A percentile compares a stretch with the other conserved stretches of the same genome.
Evolutionary conservation across 139 green algal species (phyloP).

Genomic region (Dunaliella primolecta): DNA sequence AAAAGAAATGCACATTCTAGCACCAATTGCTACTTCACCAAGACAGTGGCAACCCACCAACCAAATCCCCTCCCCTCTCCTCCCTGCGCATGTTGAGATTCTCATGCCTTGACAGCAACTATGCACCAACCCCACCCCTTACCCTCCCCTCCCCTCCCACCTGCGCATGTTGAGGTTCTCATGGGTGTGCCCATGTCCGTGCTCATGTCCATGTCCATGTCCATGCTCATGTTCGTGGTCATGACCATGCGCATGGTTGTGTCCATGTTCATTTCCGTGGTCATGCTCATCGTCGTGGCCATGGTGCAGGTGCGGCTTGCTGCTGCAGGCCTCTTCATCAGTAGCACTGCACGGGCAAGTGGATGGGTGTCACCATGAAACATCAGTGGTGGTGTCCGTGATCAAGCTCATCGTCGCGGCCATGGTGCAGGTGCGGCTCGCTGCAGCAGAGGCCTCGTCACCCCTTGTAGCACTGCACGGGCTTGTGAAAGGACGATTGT

Average conservation of each 20-base stretch:
- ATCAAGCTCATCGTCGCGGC: constrained; percentile 17
- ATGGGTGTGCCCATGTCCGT: constrained; percentile 12
- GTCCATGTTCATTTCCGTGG: neutral
- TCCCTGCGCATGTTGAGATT: neutral
- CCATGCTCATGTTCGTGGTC: constrained; percentile 22
- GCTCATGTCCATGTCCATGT: constrained; percentile 21
- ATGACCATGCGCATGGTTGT: constrained; percentile 16
- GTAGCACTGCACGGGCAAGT: neutral
- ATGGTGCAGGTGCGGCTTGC: constrained; percentile 10
- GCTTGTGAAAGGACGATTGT: too few relatives aligned
- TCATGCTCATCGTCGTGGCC: constrained; percentile 18
- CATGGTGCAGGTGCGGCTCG: constrained; percentile 7
- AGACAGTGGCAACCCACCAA: too few relatives aligned
- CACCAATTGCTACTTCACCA: too few relatives aligned
- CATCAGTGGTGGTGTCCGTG: neutral
- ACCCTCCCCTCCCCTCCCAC: neutral
- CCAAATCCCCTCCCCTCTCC: too few relatives aligned
- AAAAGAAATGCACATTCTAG: neutral
- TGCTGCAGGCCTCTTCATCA: neutral
- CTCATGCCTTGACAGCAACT: too few relatives aligned
- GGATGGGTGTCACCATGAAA: neutral
- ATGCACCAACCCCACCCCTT: too few relatives aligned
- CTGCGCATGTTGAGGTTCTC: constrained; percentile 64
- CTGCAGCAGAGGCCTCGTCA: neutral
- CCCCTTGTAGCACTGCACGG: too few relatives aligned